phyloP scores from a whole-genome alignment of 805 yeast genomes.

The Ogataea allantospora region DNA sequence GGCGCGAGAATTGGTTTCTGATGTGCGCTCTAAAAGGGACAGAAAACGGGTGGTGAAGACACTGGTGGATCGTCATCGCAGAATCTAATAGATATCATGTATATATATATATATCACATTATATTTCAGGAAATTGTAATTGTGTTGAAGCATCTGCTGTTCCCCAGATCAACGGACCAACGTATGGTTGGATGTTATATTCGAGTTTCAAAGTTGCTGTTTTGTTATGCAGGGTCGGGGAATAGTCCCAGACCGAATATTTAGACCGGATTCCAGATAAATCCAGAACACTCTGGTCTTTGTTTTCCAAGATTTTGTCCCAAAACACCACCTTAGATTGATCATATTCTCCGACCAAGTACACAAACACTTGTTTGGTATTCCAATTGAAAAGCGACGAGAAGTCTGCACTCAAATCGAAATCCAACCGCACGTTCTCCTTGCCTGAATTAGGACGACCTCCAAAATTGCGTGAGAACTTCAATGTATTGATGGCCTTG shows the following conservation, averaged over 20 bases:
- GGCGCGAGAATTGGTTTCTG: neutral
- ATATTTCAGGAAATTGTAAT: constrained; percentile 24
- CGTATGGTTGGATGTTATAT: constrained; percentile 91
- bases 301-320: constrained; percentile 74
- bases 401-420: constrained; percentile 75
- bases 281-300: constrained; percentile 56
- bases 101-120: constrained; percentile 2
- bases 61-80: neutral
- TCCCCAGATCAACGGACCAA: constrained; percentile 79
- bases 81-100: neutral
- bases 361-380: constrained; percentile 93
- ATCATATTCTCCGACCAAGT: constrained; percentile 79
- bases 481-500: constrained; percentile 24
- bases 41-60: neutral
- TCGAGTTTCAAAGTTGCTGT: constrained; percentile 69
- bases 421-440: constrained; percentile 69
- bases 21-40: neutral
- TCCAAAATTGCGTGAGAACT: constrained; percentile 44
- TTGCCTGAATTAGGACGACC: constrained; percentile 63
- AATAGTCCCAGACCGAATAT: constrained; percentile 86
- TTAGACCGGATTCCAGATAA: constrained; percentile 59
- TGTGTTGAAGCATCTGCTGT: constrained; percentile 36
- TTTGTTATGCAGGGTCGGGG: constrained; percentile 56
- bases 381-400: constrained; percentile 90
- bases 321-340: constrained; percentile 71